A percentile compares a stretch with the other conserved stretches of the same genome.
Conservation (phyloP, 495 filamentous ascomycete genomes). For the Neurospora sp. region DNA sequence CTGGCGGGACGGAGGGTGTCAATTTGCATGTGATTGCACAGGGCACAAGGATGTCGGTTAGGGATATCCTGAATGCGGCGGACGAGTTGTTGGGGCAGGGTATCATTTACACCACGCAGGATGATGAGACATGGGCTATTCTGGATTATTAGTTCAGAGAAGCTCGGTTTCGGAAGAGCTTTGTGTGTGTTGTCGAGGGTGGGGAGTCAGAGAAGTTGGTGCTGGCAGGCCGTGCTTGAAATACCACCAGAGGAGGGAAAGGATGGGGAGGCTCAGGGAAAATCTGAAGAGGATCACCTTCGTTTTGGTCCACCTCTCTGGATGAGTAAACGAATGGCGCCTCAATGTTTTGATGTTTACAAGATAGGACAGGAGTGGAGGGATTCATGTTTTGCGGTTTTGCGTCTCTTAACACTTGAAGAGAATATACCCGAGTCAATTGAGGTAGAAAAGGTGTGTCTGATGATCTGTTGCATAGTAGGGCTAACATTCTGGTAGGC, state of each 20-base stretch:
- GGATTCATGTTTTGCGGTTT: neutral
- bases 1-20: constrained; percentile 63
- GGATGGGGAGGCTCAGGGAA: neutral
- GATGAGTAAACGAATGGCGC: neutral
- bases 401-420: neutral
- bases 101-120: constrained; percentile 79
- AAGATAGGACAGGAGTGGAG: neutral
- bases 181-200: neutral
- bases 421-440: neutral
- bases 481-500: neutral
- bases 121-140: constrained; percentile 74
- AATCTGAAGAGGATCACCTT: neutral
- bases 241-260: neutral
- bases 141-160: constrained; percentile 44
- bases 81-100: constrained; percentile 67
- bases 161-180: neutral
- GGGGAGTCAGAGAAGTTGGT: neutral
- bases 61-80: constrained; percentile 62
- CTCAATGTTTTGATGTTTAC: neutral
- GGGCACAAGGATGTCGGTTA: constrained; percentile 47
- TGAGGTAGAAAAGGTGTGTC: neutral
- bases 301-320: neutral
- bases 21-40: constrained; percentile 66
- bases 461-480: neutral
- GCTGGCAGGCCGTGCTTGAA: neutral